Evolutionary conservation across 257 asterid species (phyloP).

Genomic region (Solanum etuberosum): DNA sequence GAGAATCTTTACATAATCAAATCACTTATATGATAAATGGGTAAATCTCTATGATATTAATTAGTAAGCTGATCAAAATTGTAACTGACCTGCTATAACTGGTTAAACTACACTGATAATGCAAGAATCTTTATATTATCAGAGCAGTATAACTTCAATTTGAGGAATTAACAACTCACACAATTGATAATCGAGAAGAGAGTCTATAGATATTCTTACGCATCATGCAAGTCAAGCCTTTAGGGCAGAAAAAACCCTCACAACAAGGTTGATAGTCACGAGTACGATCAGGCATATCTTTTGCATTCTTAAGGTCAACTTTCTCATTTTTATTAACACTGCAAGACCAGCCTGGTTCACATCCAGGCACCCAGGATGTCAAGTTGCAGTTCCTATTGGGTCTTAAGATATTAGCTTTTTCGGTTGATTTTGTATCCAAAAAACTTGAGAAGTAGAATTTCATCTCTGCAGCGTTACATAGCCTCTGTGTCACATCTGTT

Average conservation of each 20-base stretch:
- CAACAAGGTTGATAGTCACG: constrained; percentile 72
- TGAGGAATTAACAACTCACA: background rate
- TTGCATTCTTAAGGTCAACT: constrained; percentile 62
- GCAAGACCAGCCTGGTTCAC: constrained; percentile 99
- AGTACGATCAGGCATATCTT: constrained; percentile 53
- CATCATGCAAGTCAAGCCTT: constrained; percentile 98
- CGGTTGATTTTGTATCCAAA: constrained; percentile 45
- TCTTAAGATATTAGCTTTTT: constrained; percentile 45
- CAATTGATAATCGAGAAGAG: background rate
- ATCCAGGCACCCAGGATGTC: constrained; percentile 75
- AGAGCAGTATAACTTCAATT: background rate
- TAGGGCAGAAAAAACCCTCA: constrained; percentile 89
- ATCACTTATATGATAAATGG: background rate
- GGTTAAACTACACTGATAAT: background rate
- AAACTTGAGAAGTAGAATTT: constrained; percentile 73
- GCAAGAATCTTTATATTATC: background rate
- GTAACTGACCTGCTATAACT: background rate
- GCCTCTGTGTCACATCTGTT: constrained; percentile 76
- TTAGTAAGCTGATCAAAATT: background rate
- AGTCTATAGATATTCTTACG: constrained; percentile 43
- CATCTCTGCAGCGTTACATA: constrained; percentile 97
- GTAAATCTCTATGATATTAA: background rate
- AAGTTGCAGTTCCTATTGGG: constrained; percentile 88
- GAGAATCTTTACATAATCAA: background rate
- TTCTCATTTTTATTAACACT: constrained; percentile 37